Evolutionary conservation across 371 early-diverging fungal species (phyloP), one percentile per base, ranked within the genome.

Genomic region (Mucor velutinosus): DNA sequence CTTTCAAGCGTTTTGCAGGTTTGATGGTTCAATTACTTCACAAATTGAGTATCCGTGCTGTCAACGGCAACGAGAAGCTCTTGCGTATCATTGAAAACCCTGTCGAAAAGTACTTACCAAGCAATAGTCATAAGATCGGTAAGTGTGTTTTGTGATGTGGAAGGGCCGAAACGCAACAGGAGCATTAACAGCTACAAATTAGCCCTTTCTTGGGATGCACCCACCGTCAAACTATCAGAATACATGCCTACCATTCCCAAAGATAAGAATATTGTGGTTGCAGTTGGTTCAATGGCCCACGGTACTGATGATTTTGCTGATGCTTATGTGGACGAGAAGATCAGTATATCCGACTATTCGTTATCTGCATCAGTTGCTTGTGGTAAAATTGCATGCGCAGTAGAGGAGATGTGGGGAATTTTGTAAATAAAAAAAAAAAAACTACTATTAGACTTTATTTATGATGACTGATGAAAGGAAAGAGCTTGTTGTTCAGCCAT

Each of bases 1-100:
- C 99, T 10, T 98, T 95, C 76, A 97, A 95, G 82, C 93, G 99
- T 69, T 99, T 99, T 82, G 92, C 94, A 64, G 99, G 99, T 45
- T 83, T 99, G 60, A 95, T 98, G 93, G 88, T 98, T 27, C 97
- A 99, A 89, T 87, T 99, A 64, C 88, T 99, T 57, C 98, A 98
- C 80, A 99, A 98, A 79, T 78, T 98, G 72, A 92, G 93, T 64
- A 98, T 99, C 74, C 94, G 94, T 55, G 89, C 96, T 25, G 94
- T 93, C 43, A 91, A 92, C 65, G 95, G 97, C 37, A 88, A 89
- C 17, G 96, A 98, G 65, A 95, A 94, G 72, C 86, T 99, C 66
- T 83, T 99, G 59, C 93, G 95, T 78, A 94, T 99, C 12, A 94
- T 98, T 75, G 97, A 98, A 76, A 99, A 97, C 79, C 97, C 97